Conservation (phyloP, 2,329 filamentous ascomycete genomes). For the Talaromyces verruculosus region DNA sequence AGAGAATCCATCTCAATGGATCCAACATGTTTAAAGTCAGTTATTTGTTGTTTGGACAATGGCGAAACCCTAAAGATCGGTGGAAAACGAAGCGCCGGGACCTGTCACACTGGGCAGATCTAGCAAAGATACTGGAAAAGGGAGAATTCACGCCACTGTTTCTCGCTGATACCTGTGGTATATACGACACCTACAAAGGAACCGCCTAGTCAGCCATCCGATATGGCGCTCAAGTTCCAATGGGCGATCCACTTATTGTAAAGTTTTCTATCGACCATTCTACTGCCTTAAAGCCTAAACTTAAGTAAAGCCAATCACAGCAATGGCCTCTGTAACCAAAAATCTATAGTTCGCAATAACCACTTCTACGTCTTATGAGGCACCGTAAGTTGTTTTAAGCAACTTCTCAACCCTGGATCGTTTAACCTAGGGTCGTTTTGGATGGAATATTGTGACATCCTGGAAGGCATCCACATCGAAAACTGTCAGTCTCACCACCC, state of each 20-base stretch:
- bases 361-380: slow-evolving; percentile 66
- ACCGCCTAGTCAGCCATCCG: slow-evolving; percentile 58
- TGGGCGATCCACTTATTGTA: slow-evolving; percentile 61
- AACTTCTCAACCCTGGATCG: slow-evolving; percentile 68
- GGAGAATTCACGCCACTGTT: slow-evolving; percentile 54
- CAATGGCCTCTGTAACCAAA: slow-evolving; percentile 67
- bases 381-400: slow-evolving; percentile 67
- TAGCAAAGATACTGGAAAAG: slow-evolving; percentile 50
- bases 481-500: slow-evolving; percentile 59
- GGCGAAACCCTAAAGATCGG: slow-evolving; percentile 34
- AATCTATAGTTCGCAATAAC: slow-evolving; percentile 68
- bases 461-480: slow-evolving; percentile 66
- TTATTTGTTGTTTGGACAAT: slow-evolving; percentile 37
- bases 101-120: slow-evolving; percentile 48
- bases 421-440: slow-evolving; percentile 61
- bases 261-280: neutral
- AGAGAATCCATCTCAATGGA: slow-evolving; percentile 39
- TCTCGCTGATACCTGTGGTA: slow-evolving; percentile 53
- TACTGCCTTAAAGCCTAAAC: neutral
- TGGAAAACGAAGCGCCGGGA: slow-evolving; percentile 40
- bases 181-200: slow-evolving; percentile 69
- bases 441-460: slow-evolving; percentile 66
- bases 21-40: slow-evolving; percentile 43
- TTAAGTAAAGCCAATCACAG: slow-evolving; percentile 53
- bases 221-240: slow-evolving; percentile 67